Evolutionary conservation across 192 early-diverging fungal species (phyloP), one percentile per base, ranked within the genome.

Genomic region (Backusella tarrabulga): DNA sequence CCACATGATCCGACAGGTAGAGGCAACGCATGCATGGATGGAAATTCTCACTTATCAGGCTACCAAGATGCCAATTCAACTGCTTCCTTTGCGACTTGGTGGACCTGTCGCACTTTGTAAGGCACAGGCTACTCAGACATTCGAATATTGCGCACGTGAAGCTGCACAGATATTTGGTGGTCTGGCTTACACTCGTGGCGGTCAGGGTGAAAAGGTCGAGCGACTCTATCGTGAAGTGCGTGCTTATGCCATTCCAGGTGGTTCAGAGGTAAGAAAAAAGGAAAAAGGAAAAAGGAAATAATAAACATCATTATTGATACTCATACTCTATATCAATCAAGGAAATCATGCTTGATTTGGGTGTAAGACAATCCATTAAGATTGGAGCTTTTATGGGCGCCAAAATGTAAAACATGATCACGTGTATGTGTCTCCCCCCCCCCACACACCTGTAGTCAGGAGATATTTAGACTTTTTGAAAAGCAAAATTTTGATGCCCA

Each of bases 141-240:
- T 96, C 77, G 95, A 96, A 79, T 96, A 78, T 80, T 95, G 93
- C 77, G 94, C 94, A 17, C 89, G 95, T 56, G 95, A 96, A 84
- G 95, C 95, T 7, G 87, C 92, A 19, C 95, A 95, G 83, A 95
- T 96, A 75, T 95, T 96, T 87, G 95, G 95, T 70, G 95, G 95
- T 42, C 73, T 96, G 36, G 76, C 90, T 0, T 96, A 95, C 72
- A 87, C 90, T 14, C 90, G 93, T 56, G 95, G 95, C 44, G 79
- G 89, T 15, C 90, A 91, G 72, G 90, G 85, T 34, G 90, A 90
- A 76, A 89, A 90, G 74, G 88, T 96, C 7, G 95, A 96, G 85
- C 83, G 95, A 71, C 83, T 95, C 34, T 94, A 94, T 79, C 89
- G 95, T 75, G 95, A 96, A 85, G 95, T 96, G 1, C 82, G 93